Evolutionary conservation across 257 asterid species (phyloP).

Genomic region (Solanum ossicruentum): DNA sequence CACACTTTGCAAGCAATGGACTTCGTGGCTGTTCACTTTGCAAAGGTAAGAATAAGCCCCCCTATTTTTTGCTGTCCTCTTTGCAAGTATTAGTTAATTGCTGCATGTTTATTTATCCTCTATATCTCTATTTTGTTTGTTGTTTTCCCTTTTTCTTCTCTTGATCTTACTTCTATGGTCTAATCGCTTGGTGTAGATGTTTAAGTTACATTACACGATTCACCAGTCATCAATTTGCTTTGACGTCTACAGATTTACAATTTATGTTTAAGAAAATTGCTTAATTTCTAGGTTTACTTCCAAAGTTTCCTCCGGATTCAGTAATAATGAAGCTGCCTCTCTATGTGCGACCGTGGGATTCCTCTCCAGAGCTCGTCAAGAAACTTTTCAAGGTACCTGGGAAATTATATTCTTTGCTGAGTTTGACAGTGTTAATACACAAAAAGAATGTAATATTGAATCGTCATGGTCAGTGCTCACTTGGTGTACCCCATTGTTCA

Average conservation of each 20-base stretch:
- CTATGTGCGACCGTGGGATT: conserved; percentile 71
- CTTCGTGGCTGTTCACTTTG: conserved; percentile 86
- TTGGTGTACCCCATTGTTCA: not conserved
- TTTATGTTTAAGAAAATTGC: not conserved
- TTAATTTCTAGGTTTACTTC: conserved; percentile 55
- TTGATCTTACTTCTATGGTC: not conserved
- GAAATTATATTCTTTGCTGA: not conserved
- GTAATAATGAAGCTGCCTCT: conserved; percentile 76
- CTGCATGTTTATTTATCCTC: not conserved
- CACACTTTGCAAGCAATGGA: conserved; percentile 56
- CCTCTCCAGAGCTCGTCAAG: conserved; percentile 71
- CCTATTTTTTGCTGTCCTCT: not conserved
- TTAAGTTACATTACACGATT: not conserved
- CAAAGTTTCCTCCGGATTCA: conserved; percentile 85
- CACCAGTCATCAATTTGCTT: not conserved
- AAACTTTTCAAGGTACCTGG: conserved; percentile 81
- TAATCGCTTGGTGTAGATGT: not conserved
- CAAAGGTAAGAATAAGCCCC: conserved; percentile 47
- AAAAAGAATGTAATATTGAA: not conserved
- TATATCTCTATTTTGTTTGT: not conserved
- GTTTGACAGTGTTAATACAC: not conserved
- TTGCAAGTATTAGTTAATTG: not conserved
- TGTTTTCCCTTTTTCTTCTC: not conserved
- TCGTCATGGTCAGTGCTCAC: not conserved
- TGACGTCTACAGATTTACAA: not conserved